These are phyloP conservation scores for Aureobasidium sp. DNA, from an alignment of 2,329 filamentous ascomycete genomes.

Conservation along the genomic window DNA sequence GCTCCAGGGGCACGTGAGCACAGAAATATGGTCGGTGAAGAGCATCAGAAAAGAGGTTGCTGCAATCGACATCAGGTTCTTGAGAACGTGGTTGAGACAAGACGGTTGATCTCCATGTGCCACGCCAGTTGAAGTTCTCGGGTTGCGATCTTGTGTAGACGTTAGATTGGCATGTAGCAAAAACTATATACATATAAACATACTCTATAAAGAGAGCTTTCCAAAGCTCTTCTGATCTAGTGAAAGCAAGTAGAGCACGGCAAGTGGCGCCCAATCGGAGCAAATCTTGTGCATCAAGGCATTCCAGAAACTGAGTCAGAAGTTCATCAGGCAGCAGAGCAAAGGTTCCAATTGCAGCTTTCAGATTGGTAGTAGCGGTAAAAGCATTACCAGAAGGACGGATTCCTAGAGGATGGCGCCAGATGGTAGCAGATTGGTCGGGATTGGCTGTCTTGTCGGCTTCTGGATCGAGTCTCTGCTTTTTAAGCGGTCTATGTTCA, in stretches of 20 bases:
- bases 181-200: constrained; percentile 34
- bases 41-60: constrained; percentile 77
- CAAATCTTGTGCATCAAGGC: constrained; percentile 55
- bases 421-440: constrained; percentile 43
- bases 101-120: constrained; percentile 76
- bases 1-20: constrained; percentile 60
- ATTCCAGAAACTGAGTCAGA: constrained; percentile 66
- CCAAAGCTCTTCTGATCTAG: constrained; percentile 79
- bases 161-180: constrained; percentile 17
- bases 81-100: constrained; percentile 49
- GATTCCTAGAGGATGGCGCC: constrained; percentile 71
- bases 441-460: constrained; percentile 9
- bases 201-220: constrained; percentile 77
- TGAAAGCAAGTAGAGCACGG: constrained; percentile 79
- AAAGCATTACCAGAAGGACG: constrained; percentile 83
- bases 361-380: constrained; percentile 56
- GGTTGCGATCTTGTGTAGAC: constrained; percentile 32
- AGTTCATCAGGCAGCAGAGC: constrained; percentile 70
- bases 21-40: constrained; percentile 87
- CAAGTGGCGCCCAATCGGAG: constrained; percentile 65
- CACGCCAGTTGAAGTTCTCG: constrained; percentile 56
- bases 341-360: constrained; percentile 56
- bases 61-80: constrained; percentile 58
- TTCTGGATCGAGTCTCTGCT: constrained; percentile 15
- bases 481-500: constrained; percentile 16